phyloP scores from a whole-genome alignment of 164 flowering plant species.

The Kingdonia uniflora region DNA sequence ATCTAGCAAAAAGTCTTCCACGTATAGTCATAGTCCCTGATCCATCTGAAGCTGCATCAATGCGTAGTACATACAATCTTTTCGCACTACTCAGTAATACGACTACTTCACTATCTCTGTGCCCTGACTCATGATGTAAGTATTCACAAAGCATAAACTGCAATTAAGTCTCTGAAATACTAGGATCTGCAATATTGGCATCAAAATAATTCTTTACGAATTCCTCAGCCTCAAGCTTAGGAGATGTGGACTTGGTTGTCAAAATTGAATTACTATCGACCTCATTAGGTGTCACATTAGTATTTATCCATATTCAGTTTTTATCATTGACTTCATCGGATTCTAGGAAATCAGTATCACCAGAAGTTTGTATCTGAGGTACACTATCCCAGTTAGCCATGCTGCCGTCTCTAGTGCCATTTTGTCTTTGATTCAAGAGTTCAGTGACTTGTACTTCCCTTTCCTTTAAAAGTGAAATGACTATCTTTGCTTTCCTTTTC shows the following conservation, averaged over 20 bases:
- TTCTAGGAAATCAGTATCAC: too few species aligned
- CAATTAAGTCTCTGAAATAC: conserved; percentile 42
- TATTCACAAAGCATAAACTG: conserved; percentile 37
- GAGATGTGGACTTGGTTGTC: background rate
- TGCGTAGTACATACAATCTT: too few species aligned
- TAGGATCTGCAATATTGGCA: conserved; percentile 33
- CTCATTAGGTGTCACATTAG: background rate
- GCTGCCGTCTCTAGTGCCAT: conserved; percentile 19
- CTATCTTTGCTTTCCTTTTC: conserved; percentile 31
- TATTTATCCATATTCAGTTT: conserved; percentile 1
- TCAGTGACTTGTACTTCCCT: conserved; percentile 12
- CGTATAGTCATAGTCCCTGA: too few species aligned
- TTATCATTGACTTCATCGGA: conserved; percentile 13
- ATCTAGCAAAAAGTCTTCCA: too few species aligned
- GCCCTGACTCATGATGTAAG: conserved; percentile 24
- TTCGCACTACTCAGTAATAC: too few species aligned
- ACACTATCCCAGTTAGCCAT: too few species aligned
- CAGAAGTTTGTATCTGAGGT: too few species aligned
- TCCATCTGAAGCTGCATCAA: too few species aligned
- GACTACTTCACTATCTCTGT: conserved; percentile 41
- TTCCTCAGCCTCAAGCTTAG: conserved; percentile 17
- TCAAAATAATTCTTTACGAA: conserved; percentile 34
- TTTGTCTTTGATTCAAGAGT: conserved; percentile 13
- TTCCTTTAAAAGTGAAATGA: conserved; percentile 32
- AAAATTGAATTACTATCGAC: background rate